Conservation (phyloP, 2,329 filamentous ascomycete species). For the Pseudopithomyces maydicus region DNA sequence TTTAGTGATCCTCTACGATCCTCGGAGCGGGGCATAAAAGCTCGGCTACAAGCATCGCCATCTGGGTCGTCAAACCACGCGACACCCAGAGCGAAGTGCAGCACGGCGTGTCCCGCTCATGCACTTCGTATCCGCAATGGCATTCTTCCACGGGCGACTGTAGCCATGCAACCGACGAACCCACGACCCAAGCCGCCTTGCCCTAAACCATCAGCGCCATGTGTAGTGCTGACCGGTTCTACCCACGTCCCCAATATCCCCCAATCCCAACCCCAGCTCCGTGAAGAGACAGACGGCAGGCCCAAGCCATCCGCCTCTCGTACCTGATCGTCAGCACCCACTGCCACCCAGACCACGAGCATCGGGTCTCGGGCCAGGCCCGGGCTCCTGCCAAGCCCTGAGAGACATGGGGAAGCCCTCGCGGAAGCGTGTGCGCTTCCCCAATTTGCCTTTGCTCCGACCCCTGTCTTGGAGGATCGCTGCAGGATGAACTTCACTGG, state of each 20-base stretch:
- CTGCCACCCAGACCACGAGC: not conserved
- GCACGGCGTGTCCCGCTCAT: not conserved
- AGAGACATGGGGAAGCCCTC: not conserved
- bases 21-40: not conserved
- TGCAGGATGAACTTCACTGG: not conserved
- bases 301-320: conserved; percentile 2
- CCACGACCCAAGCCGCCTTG: not conserved
- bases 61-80: not conserved
- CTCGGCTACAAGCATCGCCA: not conserved
- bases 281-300: not conserved
- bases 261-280: conserved; percentile 4
- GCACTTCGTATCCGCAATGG: not conserved
- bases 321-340: conserved; percentile 7
- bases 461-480: not conserved
- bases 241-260: not conserved
- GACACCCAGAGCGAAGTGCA: not conserved
- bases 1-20: not conserved
- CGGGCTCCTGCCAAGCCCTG: not conserved
- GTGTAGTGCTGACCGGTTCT: not conserved
- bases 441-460: not conserved
- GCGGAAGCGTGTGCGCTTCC: conserved; percentile 1
- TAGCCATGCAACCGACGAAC: not conserved
- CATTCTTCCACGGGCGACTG: not conserved
- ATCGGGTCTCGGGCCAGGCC: not conserved
- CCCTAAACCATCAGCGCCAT: conserved; percentile 1